These are phyloP conservation scores for Flaveria sonorensis DNA, from an alignment of 129 eudicot genomes.

Conservation along the genomic window DNA sequence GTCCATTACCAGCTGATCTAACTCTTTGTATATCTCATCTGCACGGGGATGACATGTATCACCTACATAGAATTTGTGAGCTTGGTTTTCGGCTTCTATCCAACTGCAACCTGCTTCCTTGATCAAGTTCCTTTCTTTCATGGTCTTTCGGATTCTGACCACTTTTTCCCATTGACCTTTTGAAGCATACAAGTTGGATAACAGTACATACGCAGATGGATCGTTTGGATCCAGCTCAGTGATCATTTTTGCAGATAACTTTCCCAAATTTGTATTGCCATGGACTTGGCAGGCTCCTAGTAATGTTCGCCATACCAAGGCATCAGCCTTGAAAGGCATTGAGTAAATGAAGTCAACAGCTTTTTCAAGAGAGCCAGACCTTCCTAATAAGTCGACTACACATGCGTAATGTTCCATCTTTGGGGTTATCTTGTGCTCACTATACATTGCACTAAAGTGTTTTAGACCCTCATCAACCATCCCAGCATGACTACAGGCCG, in stretches of 20 bases:
- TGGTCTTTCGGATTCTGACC: constrained; percentile 52
- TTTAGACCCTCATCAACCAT: constrained; percentile 54
- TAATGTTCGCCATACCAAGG: constrained; percentile 75
- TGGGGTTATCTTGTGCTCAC: constrained; percentile 53
- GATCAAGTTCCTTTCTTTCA: constrained; percentile 61
- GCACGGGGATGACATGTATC: constrained; percentile 68
- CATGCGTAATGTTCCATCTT: constrained; percentile 82
- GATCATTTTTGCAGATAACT: constrained; percentile 60
- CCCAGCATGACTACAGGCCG: constrained; percentile 80
- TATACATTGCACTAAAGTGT: constrained; percentile 53
- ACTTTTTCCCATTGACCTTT: constrained; percentile 62
- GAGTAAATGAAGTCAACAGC: constrained; percentile 50
- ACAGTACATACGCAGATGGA: constrained; percentile 63
- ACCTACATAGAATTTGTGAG: constrained; percentile 70
- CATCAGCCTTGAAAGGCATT: constrained; percentile 62
- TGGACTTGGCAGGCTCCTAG: constrained; percentile 71
- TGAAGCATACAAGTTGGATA: constrained; percentile 74
- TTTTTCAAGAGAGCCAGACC: constrained; percentile 53
- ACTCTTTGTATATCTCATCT: constrained; percentile 53
- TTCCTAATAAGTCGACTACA: constrained; percentile 69
- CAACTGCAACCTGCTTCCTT: constrained; percentile 92
- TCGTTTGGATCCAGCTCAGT: constrained; percentile 61
- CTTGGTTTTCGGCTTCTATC: constrained; percentile 59
- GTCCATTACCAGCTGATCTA: constrained; percentile 44
- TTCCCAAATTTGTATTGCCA: constrained; percentile 57